Percentiles rank a stretch among this genome's conserved stretches.
Conservation (phyloP, 176 grass and related monocot species). For the Metroxylon sagu region DNA sequence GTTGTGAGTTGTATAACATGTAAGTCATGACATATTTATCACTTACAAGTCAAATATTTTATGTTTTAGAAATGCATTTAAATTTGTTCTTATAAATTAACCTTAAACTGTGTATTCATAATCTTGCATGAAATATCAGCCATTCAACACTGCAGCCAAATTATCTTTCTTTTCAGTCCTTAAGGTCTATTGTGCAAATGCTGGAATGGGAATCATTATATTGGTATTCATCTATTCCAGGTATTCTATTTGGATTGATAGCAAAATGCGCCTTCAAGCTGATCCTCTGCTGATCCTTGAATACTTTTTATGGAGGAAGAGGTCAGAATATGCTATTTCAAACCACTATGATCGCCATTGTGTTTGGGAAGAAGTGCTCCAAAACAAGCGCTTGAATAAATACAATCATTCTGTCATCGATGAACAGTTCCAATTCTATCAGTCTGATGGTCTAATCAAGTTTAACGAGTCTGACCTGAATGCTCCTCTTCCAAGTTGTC, state of each 20-base stretch:
- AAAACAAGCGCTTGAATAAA: constrained; percentile 91
- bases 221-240: constrained; percentile 20
- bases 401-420: constrained; percentile 82
- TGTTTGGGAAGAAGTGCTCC: constrained; percentile 85
- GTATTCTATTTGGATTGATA: constrained; percentile 95
- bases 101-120: too few relatives aligned
- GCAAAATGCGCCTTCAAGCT: constrained; percentile 73
- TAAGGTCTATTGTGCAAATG: too few relatives aligned
- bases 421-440: constrained; percentile 76
- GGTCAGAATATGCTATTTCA: constrained; percentile 85
- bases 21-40: too few relatives aligned
- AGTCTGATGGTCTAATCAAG: constrained; percentile 73
- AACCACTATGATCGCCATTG: constrained; percentile 80
- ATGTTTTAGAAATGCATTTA: too few relatives aligned
- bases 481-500: constrained; percentile 72
- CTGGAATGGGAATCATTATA: neutral
- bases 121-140: too few relatives aligned
- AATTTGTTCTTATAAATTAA: too few relatives aligned
- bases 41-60: too few relatives aligned
- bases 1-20: too few relatives aligned
- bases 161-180: too few relatives aligned
- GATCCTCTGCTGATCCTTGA: constrained; percentile 86
- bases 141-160: too few relatives aligned
- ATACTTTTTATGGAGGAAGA: constrained; percentile 86
- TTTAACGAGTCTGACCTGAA: constrained; percentile 52